Conservation (phyloP, 2,329 filamentous ascomycete genomes). For the Aureobasidium leucospermi region DNA sequence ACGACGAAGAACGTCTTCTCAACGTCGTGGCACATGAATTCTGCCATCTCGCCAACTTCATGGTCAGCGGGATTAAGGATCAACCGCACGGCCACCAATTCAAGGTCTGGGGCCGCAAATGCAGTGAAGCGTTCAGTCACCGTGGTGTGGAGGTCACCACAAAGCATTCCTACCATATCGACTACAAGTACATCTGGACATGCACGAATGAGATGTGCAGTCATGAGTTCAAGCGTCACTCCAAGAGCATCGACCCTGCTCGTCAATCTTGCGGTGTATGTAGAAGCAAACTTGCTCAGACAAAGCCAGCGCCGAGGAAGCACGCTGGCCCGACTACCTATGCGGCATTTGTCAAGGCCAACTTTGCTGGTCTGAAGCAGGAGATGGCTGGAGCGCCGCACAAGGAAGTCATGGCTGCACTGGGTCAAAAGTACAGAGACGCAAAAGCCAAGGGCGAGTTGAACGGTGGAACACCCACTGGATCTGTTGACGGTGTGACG, state of each 20-base stretch:
- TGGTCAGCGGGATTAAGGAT: conserved; percentile 67
- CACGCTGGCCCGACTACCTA: conserved; percentile 35
- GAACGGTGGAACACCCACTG: background rate
- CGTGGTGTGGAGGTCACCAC: conserved; percentile 73
- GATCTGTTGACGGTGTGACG: conserved; percentile 17
- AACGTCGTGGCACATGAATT: conserved; percentile 96
- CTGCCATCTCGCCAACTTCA: conserved; percentile 88
- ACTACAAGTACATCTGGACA: conserved; percentile 85
- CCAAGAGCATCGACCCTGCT: conserved; percentile 68
- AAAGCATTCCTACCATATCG: conserved; percentile 81
- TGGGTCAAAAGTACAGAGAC: conserved; percentile 56
- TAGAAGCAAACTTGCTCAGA: conserved; percentile 61
- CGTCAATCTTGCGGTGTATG: conserved; percentile 73
- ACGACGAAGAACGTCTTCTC: conserved; percentile 65
- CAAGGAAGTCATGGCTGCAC: conserved; percentile 61
- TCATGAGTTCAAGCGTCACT: conserved; percentile 73
- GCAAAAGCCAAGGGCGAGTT: conserved; percentile 28
- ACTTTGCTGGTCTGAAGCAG: conserved; percentile 56
- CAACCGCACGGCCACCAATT: conserved; percentile 81
- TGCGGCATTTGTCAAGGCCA: conserved; percentile 56
- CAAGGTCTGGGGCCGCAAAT: conserved; percentile 62
- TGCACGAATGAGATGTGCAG: conserved; percentile 55
- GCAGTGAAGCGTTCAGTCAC: conserved; percentile 51
- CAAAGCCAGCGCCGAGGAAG: conserved; percentile 63
- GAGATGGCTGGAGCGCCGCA: conserved; percentile 50